These are phyloP conservation scores for Laburnicola sp. DNA, from an alignment of 2,329 filamentous ascomycete genomes.

Conservation along the genomic window DNA sequence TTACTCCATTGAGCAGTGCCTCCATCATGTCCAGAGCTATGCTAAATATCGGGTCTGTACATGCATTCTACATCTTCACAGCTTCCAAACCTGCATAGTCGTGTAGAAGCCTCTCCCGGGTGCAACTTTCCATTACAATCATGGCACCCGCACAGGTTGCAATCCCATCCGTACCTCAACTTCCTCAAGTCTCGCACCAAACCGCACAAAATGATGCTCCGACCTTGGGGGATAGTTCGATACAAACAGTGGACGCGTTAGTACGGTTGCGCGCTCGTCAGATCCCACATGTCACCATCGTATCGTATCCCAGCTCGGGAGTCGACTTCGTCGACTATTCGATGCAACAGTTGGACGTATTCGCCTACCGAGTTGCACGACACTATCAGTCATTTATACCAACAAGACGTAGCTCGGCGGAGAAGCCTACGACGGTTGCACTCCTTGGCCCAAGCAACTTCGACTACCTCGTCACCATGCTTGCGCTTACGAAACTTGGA, in stretches of 20 bases:
- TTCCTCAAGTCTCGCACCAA: neutral
- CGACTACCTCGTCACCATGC: slow-evolving; percentile 58
- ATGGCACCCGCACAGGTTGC: slow-evolving; percentile 29
- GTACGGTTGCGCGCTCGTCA: slow-evolving; percentile 44
- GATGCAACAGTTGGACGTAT: slow-evolving; percentile 50
- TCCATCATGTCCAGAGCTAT: neutral
- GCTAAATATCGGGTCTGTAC: neutral
- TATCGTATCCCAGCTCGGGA: slow-evolving; percentile 52
- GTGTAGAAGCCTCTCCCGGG: neutral
- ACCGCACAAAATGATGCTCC: too few relatives aligned
- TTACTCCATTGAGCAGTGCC: neutral
- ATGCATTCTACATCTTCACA: neutral
- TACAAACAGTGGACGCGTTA: slow-evolving; percentile 46
- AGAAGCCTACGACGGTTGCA: slow-evolving; percentile 45
- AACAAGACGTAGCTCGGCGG: slow-evolving; percentile 16
- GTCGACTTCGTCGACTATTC: slow-evolving; percentile 54
- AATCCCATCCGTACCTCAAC: slow-evolving; percentile 9
- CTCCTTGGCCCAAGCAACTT: slow-evolving; percentile 59
- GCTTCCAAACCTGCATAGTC: neutral
- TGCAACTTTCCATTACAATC: neutral
- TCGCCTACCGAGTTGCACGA: slow-evolving; percentile 34
- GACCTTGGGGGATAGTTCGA: neutral
- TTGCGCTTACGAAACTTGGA: slow-evolving; percentile 60
- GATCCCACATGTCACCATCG: slow-evolving; percentile 42
- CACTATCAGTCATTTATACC: slow-evolving; percentile 29